phyloP scores from a whole-genome alignment of 768 basidiomycete species.

The Fistulinella prunicolor region DNA sequence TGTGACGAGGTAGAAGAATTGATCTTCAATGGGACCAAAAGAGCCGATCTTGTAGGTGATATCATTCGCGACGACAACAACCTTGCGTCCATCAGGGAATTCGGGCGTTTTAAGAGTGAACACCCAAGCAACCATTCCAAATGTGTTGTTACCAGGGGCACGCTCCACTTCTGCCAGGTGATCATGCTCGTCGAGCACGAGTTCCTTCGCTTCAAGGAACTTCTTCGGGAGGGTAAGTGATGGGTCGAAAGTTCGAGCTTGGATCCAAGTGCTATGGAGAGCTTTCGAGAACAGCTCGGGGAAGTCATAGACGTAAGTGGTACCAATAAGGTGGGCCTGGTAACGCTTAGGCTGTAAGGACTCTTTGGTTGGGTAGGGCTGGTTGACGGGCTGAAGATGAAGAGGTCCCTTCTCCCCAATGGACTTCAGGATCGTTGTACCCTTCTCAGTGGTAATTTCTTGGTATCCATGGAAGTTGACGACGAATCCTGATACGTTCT shows the following conservation, averaged over 20 bases:
- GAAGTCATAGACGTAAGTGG: constrained; percentile 99
- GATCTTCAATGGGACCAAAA: constrained; percentile 93
- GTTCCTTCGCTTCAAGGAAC: constrained; percentile 80
- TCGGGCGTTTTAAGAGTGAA: constrained; percentile 92
- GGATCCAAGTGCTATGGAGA: constrained; percentile 87
- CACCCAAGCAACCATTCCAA: constrained; percentile 98
- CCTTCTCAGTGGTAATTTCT: constrained; percentile 95
- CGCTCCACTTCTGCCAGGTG: constrained; percentile 87
- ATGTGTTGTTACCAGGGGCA: constrained; percentile 89
- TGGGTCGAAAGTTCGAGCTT: constrained; percentile 60
- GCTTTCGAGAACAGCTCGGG: constrained; percentile 98
- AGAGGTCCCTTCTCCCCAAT: constrained; percentile 97
- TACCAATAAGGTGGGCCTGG: constrained; percentile 97
- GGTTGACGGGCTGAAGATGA: constrained; percentile 92
- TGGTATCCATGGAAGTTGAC: constrained; percentile 98
- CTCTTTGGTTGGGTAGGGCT: constrained; percentile 94
- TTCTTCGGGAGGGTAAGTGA: constrained; percentile 72
- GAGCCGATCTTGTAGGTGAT: constrained; percentile 99
- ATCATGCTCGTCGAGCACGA: constrained; percentile 92
- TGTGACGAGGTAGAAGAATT: constrained; percentile 94
- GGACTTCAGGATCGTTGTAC: constrained; percentile 93
- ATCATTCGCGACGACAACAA: constrained; percentile 93
- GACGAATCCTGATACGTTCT: constrained; percentile 98
- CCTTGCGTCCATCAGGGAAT: constrained; percentile 81
- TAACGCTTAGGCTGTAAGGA: constrained; percentile 98